These are phyloP conservation scores for Penicillium pancosmium DNA, from an alignment of 495 filamentous ascomycete genomes.

Conservation along the genomic window DNA sequence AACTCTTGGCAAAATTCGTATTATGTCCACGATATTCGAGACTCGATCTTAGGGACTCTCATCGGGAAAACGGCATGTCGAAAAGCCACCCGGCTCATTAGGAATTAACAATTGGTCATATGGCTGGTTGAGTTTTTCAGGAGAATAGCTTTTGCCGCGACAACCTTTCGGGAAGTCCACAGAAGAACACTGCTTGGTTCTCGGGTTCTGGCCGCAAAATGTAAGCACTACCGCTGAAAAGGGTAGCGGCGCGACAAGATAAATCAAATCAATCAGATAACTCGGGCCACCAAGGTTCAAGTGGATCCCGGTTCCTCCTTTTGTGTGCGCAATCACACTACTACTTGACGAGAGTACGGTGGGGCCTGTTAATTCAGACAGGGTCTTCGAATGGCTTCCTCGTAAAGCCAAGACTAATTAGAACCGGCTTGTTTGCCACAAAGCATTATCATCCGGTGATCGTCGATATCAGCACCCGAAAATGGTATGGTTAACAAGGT, in stretches of 20 bases:
- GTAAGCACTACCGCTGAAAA: conserved; percentile 4
- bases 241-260: conserved; percentile 13
- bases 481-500: background rate
- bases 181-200: background rate
- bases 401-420: background rate
- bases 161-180: background rate
- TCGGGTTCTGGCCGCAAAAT: background rate
- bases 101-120: background rate
- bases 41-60: background rate
- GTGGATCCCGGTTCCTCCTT: conserved; percentile 1
- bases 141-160: background rate
- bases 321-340: background rate
- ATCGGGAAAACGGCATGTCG: background rate
- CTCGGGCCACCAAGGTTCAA: conserved; percentile 4
- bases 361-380: background rate
- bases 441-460: conserved; percentile 1
- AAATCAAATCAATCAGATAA: conserved; percentile 20
- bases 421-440: background rate
- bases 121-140: background rate
- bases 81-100: background rate
- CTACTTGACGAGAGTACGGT: background rate
- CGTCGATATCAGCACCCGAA: background rate
- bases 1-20: too few species aligned
- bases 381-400: background rate
- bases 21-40: too few species aligned